Evolutionary conservation across 192 early-diverging fungal species (phyloP).

Genomic region (Backusella westeae): DNA sequence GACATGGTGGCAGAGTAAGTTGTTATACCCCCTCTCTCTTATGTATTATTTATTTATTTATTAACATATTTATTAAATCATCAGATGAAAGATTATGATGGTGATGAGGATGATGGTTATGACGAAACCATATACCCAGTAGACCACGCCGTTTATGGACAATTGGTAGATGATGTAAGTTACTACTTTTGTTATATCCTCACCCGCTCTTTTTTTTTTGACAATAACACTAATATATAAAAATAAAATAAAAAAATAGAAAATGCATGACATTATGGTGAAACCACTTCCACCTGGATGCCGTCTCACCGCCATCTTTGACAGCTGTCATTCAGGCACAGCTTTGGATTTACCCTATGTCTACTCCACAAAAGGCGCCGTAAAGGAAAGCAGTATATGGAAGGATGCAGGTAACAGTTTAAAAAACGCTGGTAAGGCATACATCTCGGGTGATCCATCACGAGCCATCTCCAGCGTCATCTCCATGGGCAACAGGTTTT

Average conservation of each 20-base stretch:
- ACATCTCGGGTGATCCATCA: slow-evolving; percentile 41
- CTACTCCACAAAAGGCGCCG: slow-evolving; percentile 64
- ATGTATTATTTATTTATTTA: neutral
- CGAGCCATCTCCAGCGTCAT: slow-evolving; percentile 36
- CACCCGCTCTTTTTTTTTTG: neutral
- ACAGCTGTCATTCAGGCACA: slow-evolving; percentile 83
- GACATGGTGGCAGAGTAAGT: slow-evolving; percentile 62
- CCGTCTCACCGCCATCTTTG: slow-evolving; percentile 78
- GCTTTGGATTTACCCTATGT: slow-evolving; percentile 76
- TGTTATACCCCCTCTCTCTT: neutral
- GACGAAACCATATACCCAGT: slow-evolving; percentile 79
- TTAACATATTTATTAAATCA: neutral
- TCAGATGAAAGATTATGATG: slow-evolving; percentile 49
- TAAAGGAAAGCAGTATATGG: slow-evolving; percentile 47
- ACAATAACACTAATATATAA: neutral
- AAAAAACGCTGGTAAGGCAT: slow-evolving; percentile 43
- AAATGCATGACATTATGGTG: slow-evolving; percentile 76
- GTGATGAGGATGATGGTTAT: slow-evolving; percentile 77
- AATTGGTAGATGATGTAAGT: slow-evolving; percentile 65
- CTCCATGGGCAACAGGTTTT: slow-evolving; percentile 40
- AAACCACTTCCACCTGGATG: slow-evolving; percentile 57
- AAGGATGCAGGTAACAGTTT: slow-evolving; percentile 41
- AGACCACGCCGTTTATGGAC: slow-evolving; percentile 51
- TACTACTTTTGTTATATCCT: neutral
- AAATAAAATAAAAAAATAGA: slow-evolving; percentile 14